Evolutionary conservation across 129 eudicot species (phyloP).

Genomic region (Smallanthus sonchifolius): DNA sequence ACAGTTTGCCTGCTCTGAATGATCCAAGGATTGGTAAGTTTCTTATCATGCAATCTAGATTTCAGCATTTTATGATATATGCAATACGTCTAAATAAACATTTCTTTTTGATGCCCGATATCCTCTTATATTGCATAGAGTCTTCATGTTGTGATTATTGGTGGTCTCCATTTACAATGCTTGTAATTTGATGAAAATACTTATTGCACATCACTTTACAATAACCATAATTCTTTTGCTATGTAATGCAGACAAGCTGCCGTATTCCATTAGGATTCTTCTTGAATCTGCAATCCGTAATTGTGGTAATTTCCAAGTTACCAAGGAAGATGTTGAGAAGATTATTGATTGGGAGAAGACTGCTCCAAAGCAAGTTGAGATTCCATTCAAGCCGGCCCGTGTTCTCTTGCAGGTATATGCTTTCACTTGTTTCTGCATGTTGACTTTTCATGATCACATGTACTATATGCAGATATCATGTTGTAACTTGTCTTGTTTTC

Average conservation of each 20-base stretch:
- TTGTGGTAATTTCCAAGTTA: constrained; percentile 90
- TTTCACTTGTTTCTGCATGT: constrained; percentile 1
- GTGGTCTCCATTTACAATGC: not conserved
- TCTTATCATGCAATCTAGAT: not conserved
- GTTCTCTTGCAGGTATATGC: constrained; percentile 75
- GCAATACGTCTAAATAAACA: not conserved
- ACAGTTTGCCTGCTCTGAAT: constrained; percentile 85
- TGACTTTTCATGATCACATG: not conserved
- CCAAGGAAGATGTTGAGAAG: constrained; percentile 84
- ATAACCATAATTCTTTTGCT: constrained; percentile 6
- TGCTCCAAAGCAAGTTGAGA: constrained; percentile 83
- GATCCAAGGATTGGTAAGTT: constrained; percentile 82
- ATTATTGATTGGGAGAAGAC: constrained; percentile 91
- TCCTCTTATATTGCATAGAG: not conserved
- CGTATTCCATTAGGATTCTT: constrained; percentile 84
- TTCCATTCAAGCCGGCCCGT: constrained; percentile 97
- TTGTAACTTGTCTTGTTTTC: not conserved
- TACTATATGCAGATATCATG: not conserved
- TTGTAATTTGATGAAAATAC: not conserved
- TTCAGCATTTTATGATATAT: not conserved
- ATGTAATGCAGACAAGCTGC: constrained; percentile 64
- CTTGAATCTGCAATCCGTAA: constrained; percentile 88
- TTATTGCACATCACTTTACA: not conserved
- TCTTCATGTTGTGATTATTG: not conserved
- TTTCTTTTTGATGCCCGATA: not conserved